Evolutionary conservation across 805 yeast species (phyloP).

Genomic region (Pichia membranifaciens): DNA sequence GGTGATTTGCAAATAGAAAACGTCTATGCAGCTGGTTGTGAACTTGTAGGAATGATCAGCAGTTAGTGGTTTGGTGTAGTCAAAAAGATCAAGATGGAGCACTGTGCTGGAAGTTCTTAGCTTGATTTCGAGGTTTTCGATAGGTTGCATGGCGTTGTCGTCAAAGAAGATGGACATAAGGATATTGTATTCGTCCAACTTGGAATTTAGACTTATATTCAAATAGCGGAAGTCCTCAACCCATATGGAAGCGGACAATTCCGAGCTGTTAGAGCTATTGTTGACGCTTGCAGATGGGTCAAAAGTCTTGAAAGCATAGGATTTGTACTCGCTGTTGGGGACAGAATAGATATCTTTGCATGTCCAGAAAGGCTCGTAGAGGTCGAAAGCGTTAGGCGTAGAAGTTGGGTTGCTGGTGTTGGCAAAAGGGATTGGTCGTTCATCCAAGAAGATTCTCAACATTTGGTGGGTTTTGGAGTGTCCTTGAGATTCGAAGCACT

Average conservation of each 20-base stretch:
- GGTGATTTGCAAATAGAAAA: neutral
- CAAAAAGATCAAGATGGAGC: neutral
- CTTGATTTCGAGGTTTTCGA: neutral
- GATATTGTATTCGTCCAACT: neutral
- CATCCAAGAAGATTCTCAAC: conserved; percentile 22
- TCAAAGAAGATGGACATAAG: neutral
- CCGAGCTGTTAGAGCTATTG: too few species aligned
- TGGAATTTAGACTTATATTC: too few species aligned
- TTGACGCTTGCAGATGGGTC: neutral
- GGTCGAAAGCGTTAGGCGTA: too few species aligned
- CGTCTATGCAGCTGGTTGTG: neutral
- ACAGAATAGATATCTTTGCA: neutral
- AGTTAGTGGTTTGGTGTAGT: neutral
- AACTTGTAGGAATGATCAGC: neutral
- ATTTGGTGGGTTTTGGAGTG: conserved; percentile 25
- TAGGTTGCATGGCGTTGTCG: neutral
- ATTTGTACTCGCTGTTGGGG: neutral
- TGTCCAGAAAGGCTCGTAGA: too few species aligned
- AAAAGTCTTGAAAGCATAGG: neutral
- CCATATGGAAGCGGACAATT: neutral
- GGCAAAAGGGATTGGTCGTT: conserved; percentile 10
- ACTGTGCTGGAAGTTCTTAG: neutral
- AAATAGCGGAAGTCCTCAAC: neutral
- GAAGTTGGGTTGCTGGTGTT: too few species aligned
- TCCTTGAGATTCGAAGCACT: conserved; percentile 10